These are phyloP conservation scores for Rhizoctonia solani DNA, from an alignment of 1,284 basidiomycete species.

Conservation along the genomic window DNA sequence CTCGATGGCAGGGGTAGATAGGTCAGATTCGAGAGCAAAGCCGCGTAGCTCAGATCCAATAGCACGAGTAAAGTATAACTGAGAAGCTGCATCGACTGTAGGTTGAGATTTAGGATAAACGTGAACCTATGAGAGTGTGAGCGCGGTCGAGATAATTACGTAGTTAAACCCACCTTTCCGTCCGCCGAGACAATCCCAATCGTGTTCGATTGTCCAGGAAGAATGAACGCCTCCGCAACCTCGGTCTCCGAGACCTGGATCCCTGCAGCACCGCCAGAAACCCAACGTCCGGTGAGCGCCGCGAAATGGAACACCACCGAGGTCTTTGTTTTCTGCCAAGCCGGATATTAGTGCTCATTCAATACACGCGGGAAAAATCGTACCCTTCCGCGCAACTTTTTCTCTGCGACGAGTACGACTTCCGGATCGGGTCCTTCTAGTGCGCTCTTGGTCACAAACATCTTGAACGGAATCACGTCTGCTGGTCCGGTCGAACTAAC, in stretches of 20 bases:
- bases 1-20: not conserved
- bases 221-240: constrained; percentile 60
- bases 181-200: constrained; percentile 63
- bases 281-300: constrained; percentile 64
- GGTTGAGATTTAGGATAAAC: constrained; percentile 50
- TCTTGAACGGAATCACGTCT: constrained; percentile 60
- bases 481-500: constrained; percentile 46
- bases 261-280: constrained; percentile 16
- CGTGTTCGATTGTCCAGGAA: constrained; percentile 53
- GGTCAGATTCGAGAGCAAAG: not conserved
- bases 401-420: constrained; percentile 59
- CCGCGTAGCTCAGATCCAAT: constrained; percentile 45
- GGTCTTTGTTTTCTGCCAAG: constrained; percentile 52
- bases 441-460: constrained; percentile 59
- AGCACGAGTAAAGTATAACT: constrained; percentile 61
- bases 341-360: not conserved
- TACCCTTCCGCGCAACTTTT: constrained; percentile 11
- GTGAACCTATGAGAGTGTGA: constrained; percentile 60
- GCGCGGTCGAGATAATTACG: constrained; percentile 46
- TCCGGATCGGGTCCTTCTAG: constrained; percentile 49
- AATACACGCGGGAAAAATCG: not conserved
- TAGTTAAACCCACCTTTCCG: constrained; percentile 51
- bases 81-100: constrained; percentile 47
- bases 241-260: constrained; percentile 56
- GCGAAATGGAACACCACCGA: constrained; percentile 80